A percentile compares a stretch with the other conserved stretches of the same genome.
Conservation (phyloP, 2,329 filamentous ascomycete genomes). For the Fusarium transvaalense region DNA sequence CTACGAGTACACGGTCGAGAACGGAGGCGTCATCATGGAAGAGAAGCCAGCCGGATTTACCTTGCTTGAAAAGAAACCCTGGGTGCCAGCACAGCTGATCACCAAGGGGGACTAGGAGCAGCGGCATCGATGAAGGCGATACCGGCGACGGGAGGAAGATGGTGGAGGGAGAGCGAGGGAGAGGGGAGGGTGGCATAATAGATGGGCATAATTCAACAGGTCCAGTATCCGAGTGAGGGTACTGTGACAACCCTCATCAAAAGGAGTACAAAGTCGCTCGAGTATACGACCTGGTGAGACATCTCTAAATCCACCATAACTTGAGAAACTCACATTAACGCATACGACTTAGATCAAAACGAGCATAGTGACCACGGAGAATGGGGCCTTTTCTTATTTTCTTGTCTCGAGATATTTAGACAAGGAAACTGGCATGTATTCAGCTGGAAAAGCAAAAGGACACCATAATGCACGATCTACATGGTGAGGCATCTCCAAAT, state of each 20-base stretch:
- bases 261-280: neutral
- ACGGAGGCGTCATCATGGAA: neutral
- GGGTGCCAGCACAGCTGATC: neutral
- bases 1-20: neutral
- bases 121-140: neutral
- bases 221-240: neutral
- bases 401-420: neutral
- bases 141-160: neutral
- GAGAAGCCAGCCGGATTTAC: constrained; percentile 9
- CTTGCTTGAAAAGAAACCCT: neutral
- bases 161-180: neutral
- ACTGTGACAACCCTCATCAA: neutral
- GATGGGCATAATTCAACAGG: neutral
- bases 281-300: neutral
- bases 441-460: neutral
- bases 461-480: neutral
- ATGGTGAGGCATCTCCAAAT: neutral
- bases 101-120: neutral
- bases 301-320: neutral
- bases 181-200: too few relatives aligned
- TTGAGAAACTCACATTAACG: neutral
- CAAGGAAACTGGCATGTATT: neutral
- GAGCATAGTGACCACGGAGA: neutral
- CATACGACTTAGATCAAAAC: neutral
- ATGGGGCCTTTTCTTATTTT: neutral